Evolutionary conservation across 768 basidiomycete species (phyloP).

Genomic region (Tricholoma hemisulphureum): DNA sequence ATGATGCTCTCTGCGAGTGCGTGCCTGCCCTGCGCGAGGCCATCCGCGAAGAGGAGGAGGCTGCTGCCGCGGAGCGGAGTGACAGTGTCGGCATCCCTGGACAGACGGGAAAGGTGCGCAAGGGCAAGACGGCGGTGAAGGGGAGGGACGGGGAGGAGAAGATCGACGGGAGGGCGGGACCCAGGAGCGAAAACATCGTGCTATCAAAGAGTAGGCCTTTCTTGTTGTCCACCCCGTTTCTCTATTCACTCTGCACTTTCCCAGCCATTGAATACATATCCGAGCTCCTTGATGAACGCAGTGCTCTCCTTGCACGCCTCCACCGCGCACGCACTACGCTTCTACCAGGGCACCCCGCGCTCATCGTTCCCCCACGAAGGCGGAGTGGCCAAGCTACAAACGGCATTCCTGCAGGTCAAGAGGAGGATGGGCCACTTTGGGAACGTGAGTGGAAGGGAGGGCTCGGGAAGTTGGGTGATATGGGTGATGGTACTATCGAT

Average conservation of each 20-base stretch:
- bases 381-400: neutral
- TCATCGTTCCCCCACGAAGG: slow-evolving; percentile 30
- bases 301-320: slow-evolving; percentile 55
- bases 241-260: slow-evolving; percentile 1
- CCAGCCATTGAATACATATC: slow-evolving; percentile 86
- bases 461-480: slow-evolving; percentile 44
- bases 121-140: slow-evolving; percentile 49
- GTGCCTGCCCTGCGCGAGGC: slow-evolving; percentile 83
- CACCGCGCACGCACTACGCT: slow-evolving; percentile 56
- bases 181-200: slow-evolving; percentile 88
- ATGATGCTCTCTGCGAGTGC: slow-evolving; percentile 82
- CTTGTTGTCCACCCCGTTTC: slow-evolving; percentile 7
- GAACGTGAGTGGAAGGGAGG: slow-evolving; percentile 86
- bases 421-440: slow-evolving; percentile 53
- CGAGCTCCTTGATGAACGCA: slow-evolving; percentile 59
- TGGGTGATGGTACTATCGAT: slow-evolving; percentile 48
- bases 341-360: slow-evolving; percentile 59
- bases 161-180: slow-evolving; percentile 82
- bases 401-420: slow-evolving; percentile 16
- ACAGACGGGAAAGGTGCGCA: slow-evolving; percentile 30
- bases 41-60: slow-evolving; percentile 73
- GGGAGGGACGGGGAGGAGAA: slow-evolving; percentile 50
- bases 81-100: slow-evolving; percentile 14
- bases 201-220: slow-evolving; percentile 74
- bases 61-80: slow-evolving; percentile 22